Evolutionary conservation across 345 rosid species (phyloP), one percentile per base, ranked within the genome.

Genomic region (Linum usitatissimum): DNA sequence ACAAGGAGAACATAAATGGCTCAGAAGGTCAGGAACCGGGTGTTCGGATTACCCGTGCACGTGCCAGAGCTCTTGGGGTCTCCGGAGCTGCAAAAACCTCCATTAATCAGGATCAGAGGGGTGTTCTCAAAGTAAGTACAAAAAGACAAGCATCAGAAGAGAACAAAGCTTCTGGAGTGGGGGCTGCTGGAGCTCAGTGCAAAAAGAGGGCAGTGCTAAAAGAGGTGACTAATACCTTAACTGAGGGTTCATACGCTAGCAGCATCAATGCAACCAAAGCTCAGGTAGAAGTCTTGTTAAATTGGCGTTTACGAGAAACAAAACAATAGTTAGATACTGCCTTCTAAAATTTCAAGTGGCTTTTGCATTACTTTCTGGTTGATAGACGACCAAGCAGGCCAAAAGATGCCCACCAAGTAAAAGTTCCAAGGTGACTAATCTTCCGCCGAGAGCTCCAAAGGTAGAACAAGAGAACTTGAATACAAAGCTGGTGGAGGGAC

Each of bases 121-220:
- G n/a, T 59, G 67, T 51, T 76, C 76, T 67, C 61, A 45, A 53
- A 42, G 53, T 66, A 40, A 70, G 65, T 67, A 66, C 79, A 53
- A 78, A 87, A 74, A 71, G 84, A 79, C 66, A 84, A 69, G 73
- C 77, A 20, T 68, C 67, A 5, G 84, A 79, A n/a, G 83, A 78
- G 77, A 76, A 73, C 63, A 73, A 72, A 72, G 40, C 74, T 68
- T 65, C 78, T 73, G 65, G 42, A 15, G 49, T 71, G 65, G 65
- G 73, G 40, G 51, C 58, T 42, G 71, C 72, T 59, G 66, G 69
- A 64, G 61, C 74, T 77, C 84, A 78, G 72, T 79, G 76, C 68
- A 93, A 93, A 82, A 86, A 78, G 70, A 87, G 96, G 76, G 82
- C 86, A 1, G 88, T 83, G 59, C 90, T 93, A 10, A 78, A 74